Conservation (phyloP, 139 green algal species). For the Zygnema circumcarinatum region DNA sequence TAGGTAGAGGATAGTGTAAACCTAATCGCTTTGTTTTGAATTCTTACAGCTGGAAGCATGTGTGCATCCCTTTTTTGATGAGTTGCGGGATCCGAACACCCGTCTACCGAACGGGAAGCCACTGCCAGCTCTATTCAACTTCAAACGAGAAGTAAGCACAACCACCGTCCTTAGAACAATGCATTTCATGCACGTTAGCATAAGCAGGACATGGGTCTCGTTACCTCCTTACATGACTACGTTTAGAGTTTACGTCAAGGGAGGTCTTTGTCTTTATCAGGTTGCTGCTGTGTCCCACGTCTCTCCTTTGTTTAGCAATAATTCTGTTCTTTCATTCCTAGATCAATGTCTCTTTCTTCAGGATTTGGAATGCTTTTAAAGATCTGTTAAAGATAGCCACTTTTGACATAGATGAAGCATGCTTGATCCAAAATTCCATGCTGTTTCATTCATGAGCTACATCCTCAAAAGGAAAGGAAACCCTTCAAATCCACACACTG, state of each 20-base stretch:
- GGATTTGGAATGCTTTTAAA: too few species aligned
- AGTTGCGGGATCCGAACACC: constrained; percentile 84
- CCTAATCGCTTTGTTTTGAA: too few species aligned
- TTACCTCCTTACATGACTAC: not conserved
- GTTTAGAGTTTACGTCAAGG: not conserved
- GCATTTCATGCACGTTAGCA: not conserved
- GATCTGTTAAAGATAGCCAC: not conserved
- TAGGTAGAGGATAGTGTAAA: too few species aligned
- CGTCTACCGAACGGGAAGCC: constrained; percentile 81
- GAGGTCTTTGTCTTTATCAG: not conserved
- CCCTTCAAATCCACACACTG: not conserved
- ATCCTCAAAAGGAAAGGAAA: not conserved
- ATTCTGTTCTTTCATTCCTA: not conserved
- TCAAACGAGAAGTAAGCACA: constrained; percentile 36
- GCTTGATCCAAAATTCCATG: not conserved
- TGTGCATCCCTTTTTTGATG: constrained; percentile 95
- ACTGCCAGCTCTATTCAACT: constrained; percentile 93
- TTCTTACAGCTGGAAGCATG: constrained; percentile 51
- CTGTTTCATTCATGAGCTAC: not conserved
- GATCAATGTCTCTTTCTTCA: not conserved
- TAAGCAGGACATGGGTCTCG: not conserved
- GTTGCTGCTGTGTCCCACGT: constrained; percentile 9
- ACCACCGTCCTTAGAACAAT: not conserved
- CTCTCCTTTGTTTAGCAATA: constrained; percentile 10
- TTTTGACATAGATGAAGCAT: not conserved